Percentiles rank a stretch among this genome's conserved stretches.
phyloP scores from a whole-genome alignment of 306 rosid species.

The Notholithocarpus densiflorus region DNA sequence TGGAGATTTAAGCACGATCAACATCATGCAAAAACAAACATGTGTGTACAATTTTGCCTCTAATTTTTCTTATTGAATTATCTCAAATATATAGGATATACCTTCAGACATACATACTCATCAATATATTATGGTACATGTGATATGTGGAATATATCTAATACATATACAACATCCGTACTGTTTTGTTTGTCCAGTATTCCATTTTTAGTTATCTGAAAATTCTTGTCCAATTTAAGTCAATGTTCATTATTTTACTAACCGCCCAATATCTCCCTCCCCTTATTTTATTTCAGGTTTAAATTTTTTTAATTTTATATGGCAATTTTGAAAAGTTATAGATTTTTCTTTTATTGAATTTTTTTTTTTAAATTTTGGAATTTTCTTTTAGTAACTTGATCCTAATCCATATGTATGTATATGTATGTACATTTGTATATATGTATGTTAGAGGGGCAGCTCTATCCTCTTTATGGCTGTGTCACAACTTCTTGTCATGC shows the following conservation, averaged over 20 bases:
- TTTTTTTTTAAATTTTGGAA: no score
- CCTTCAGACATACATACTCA: background rate
- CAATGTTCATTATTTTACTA: no score
- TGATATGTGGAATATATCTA: background rate
- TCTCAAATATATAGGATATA: background rate
- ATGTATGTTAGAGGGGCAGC: background rate
- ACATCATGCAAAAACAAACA: slow-evolving; percentile 98
- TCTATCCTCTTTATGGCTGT: background rate
- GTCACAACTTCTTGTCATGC: no score
- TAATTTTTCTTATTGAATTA: background rate
- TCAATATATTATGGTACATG: background rate
- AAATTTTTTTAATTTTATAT: no score
- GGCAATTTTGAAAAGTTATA: no score
- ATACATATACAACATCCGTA: background rate
- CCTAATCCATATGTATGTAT: no score
- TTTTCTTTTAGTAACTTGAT: no score
- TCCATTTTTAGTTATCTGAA: no score
- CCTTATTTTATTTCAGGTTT: no score
- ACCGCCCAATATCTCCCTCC: no score
- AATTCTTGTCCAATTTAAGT: no score
- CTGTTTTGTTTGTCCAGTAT: background rate
- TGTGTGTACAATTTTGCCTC: slow-evolving; percentile 45
- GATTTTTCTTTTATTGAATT: no score
- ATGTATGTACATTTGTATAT: background rate
- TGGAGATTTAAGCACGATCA: slow-evolving; percentile 98